A percentile compares a stretch with the other conserved stretches of the same genome.
Conservation (phyloP, 2,329 filamentous ascomycete genomes). For the Penicillium sp. region DNA sequence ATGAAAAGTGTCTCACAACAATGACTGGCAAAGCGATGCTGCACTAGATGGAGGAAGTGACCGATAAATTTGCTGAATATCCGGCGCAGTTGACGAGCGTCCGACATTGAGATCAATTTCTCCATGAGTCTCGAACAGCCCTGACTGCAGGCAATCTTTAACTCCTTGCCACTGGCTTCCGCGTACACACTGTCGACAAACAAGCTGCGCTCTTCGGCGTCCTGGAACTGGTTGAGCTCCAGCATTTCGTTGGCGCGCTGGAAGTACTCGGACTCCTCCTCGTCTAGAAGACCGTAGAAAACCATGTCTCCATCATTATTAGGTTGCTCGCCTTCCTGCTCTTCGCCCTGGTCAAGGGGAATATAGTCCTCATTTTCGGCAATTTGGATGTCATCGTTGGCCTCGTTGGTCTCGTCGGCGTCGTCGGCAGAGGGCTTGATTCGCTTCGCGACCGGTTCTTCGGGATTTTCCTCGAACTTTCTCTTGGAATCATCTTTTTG, state of each 20-base stretch:
- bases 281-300: constrained; percentile 90
- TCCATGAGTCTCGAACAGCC: constrained; percentile 93
- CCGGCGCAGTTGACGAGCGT: constrained; percentile 75
- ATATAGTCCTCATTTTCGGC: constrained; percentile 39
- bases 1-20: constrained; percentile 94
- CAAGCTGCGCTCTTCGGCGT: constrained; percentile 67
- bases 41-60: constrained; percentile 85
- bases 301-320: constrained; percentile 57
- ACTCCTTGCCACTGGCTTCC: constrained; percentile 86
- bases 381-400: constrained; percentile 19
- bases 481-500: constrained; percentile 41
- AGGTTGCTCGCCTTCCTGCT: constrained; percentile 27
- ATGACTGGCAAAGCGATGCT: constrained; percentile 95
- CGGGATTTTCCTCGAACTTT: constrained; percentile 36
- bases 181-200: constrained; percentile 80
- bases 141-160: constrained; percentile 95
- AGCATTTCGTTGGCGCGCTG: constrained; percentile 84
- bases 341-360: constrained; percentile 32
- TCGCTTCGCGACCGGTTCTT: constrained; percentile 40
- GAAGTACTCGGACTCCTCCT: constrained; percentile 95
- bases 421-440: constrained; percentile 33
- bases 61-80: constrained; percentile 82
- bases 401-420: constrained; percentile 17
- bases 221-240: constrained; percentile 82
- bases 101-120: constrained; percentile 79